Conservation (phyloP, 1,284 basidiomycete species). For the Ustilago loliicola region DNA sequence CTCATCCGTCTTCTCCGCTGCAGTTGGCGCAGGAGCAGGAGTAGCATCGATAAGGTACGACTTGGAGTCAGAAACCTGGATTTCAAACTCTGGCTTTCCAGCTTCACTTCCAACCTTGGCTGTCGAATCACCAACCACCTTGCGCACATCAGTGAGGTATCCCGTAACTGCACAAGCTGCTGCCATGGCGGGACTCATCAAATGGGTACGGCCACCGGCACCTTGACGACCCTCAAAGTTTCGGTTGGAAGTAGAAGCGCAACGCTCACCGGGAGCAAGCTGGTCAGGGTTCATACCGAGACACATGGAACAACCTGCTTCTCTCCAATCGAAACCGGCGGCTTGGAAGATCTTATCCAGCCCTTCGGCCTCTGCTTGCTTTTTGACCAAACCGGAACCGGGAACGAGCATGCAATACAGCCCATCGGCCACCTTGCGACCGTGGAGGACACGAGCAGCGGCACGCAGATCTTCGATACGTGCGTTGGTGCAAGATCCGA, state of each 20-base stretch:
- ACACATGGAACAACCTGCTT: conserved; percentile 70
- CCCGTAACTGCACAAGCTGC: conserved; percentile 68
- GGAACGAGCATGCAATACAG: conserved; percentile 69
- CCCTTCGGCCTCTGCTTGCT: conserved; percentile 70
- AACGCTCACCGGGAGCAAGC: conserved; percentile 68
- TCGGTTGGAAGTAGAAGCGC: conserved; percentile 70
- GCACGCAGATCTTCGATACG: conserved; percentile 69
- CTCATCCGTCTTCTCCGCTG: conserved; percentile 50
- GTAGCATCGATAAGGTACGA: conserved; percentile 57
- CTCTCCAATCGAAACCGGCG: conserved; percentile 70
- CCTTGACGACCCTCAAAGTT: conserved; percentile 70
- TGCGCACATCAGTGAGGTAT: conserved; percentile 69
- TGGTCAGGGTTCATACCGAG: conserved; percentile 70
- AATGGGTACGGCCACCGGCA: conserved; percentile 67
- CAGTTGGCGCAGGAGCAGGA: conserved; percentile 43
- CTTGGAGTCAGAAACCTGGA: conserved; percentile 62
- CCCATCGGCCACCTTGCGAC: conserved; percentile 61
- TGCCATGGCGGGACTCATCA: conserved; percentile 69
- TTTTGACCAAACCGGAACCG: conserved; percentile 69
- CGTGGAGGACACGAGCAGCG: conserved; percentile 66
- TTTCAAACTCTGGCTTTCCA: conserved; percentile 52
- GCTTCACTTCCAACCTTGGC: conserved; percentile 57
- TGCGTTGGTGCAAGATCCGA: conserved; percentile 69
- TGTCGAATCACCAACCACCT: conserved; percentile 48
- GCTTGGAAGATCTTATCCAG: conserved; percentile 69